Conservation (phyloP, 192 early-diverging fungal genomes). For the Rhizoclosmatium sp. region DNA sequence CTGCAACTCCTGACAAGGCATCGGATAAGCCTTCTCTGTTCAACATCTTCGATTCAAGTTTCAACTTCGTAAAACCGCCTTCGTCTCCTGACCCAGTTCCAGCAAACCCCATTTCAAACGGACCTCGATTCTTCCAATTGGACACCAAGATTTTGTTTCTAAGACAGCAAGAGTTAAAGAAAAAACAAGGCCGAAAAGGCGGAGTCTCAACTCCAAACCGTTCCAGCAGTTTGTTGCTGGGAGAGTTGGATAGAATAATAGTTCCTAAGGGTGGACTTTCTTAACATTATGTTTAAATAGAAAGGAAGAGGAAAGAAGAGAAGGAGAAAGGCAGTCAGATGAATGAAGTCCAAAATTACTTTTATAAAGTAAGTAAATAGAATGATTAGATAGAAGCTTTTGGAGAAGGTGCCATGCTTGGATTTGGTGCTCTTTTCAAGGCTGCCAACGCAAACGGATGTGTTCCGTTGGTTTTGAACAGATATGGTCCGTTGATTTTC, state of each 20-base stretch:
- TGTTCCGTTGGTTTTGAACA: slow-evolving; percentile 22
- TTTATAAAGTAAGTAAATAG: too few relatives aligned
- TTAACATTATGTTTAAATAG: not conserved
- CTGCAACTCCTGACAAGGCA: not conserved
- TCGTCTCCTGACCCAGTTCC: not conserved
- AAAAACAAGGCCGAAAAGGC: not conserved
- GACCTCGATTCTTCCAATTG: slow-evolving; percentile 12
- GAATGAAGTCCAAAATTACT: too few relatives aligned
- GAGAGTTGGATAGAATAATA: not conserved
- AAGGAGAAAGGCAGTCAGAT: too few relatives aligned
- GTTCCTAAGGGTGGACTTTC: not conserved
- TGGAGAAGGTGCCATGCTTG: slow-evolving; percentile 54
- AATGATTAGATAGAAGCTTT: too few relatives aligned
- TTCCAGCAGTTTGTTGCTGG: not conserved
- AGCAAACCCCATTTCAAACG: not conserved
- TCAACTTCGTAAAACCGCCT: slow-evolving; percentile 24
- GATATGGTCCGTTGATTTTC: slow-evolving; percentile 24
- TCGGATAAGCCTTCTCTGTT: not conserved
- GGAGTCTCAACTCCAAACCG: not conserved
- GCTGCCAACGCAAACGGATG: slow-evolving; percentile 11
- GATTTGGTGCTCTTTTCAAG: slow-evolving; percentile 42
- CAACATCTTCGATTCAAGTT: slow-evolving; percentile 1
- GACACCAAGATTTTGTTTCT: slow-evolving; percentile 17
- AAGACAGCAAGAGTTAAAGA: not conserved
- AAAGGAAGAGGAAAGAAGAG: too few relatives aligned